phyloP scores from a whole-genome alignment of 2,329 filamentous ascomycete species.

The Aspergillus viridinutans region DNA sequence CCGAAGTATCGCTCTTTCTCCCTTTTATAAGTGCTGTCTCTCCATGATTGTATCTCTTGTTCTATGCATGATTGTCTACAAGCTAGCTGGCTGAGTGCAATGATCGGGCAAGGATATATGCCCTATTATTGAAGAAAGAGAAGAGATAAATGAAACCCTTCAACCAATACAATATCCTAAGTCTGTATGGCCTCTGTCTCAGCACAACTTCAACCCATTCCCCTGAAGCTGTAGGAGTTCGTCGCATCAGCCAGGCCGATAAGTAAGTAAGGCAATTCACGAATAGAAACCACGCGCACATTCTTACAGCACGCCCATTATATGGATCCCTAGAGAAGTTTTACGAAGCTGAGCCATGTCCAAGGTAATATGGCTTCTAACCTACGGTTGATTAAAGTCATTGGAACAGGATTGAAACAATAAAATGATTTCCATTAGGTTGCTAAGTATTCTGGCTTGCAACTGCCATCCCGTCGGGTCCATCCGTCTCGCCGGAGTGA shows the following conservation, averaged over 20 bases:
- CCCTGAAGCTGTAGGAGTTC: neutral
- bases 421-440: neutral
- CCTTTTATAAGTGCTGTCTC: neutral
- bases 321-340: neutral
- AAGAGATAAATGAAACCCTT: neutral
- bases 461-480: conserved; percentile 9
- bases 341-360: neutral
- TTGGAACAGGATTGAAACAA: neutral
- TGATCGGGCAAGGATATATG: neutral
- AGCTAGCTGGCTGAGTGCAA: neutral
- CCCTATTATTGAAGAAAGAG: neutral
- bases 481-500: neutral
- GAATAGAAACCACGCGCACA: neutral
- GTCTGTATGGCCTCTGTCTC: neutral
- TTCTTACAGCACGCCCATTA: too few species aligned
- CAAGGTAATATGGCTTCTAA: neutral
- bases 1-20: neutral
- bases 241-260: neutral
- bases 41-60: neutral
- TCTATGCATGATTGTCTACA: neutral
- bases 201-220: neutral
- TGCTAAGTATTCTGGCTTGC: conserved; percentile 2
- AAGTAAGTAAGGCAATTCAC: neutral
- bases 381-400: neutral
- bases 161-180: too few species aligned